Evolutionary conservation across 331 rosid genomes (phyloP).

Genomic region (Acacia pycnantha): DNA sequence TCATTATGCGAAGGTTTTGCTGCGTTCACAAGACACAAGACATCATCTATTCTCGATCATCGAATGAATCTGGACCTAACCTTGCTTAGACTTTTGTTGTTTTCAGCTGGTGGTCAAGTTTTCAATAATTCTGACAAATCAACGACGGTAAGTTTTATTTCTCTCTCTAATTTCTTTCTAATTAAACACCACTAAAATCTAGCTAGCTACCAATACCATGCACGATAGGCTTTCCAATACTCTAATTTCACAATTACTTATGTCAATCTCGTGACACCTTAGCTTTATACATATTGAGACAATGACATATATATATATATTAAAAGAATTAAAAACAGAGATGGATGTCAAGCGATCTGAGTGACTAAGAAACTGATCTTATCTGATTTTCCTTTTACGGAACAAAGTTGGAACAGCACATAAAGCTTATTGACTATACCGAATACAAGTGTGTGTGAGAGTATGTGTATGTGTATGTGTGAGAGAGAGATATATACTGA

Average conservation of each 20-base stretch:
- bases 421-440: not conserved
- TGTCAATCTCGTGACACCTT: not conserved
- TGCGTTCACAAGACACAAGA: not conserved
- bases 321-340: not conserved
- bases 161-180: not conserved
- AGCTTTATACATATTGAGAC: not conserved
- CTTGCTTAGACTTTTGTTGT: not conserved
- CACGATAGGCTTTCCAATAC: not conserved
- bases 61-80: slow-evolving; percentile 13
- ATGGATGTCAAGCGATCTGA: not conserved
- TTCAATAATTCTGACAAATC: not conserved
- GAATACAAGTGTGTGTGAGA: not conserved
- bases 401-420: not conserved
- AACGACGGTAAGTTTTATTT: not conserved
- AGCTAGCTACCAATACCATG: not conserved
- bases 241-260: not conserved
- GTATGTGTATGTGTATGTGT: not conserved
- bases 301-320: not conserved
- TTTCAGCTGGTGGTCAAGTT: not conserved
- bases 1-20: not conserved
- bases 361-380: not conserved
- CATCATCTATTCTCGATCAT: not conserved
- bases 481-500: not conserved
- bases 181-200: not conserved
- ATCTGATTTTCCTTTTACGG: not conserved